Conservation (phyloP, 2,329 filamentous ascomycete genomes). For the Cryphonectria radicalis region DNA sequence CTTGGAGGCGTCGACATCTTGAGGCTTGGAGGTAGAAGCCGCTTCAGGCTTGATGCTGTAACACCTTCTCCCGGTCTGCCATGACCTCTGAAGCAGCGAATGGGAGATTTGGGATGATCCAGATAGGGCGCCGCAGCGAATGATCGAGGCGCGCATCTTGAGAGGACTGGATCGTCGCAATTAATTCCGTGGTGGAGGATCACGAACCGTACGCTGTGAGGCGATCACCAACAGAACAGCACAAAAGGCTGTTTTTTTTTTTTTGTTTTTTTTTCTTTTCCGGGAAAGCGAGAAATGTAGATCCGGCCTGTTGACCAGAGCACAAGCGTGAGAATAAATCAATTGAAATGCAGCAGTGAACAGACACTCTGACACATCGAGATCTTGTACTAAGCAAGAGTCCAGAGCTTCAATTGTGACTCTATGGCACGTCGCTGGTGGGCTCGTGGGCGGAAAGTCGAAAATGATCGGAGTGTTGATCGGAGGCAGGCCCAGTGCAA, state of each 20-base stretch:
- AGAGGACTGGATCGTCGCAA: not conserved
- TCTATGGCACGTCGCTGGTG: not conserved
- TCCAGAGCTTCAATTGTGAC: slow-evolving; percentile 4
- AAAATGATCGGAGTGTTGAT: slow-evolving; percentile 12
- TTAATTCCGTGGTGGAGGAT: not conserved
- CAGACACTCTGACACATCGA: slow-evolving; percentile 2
- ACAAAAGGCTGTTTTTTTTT: not conserved
- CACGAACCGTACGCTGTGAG: not conserved
- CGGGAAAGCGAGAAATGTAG: not conserved
- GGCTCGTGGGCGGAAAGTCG: not conserved
- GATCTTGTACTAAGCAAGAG: not conserved
- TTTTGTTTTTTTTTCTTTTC: too few species aligned
- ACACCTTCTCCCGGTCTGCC: slow-evolving; percentile 43
- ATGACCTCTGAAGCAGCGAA: slow-evolving; percentile 37
- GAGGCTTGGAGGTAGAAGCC: slow-evolving; percentile 57
- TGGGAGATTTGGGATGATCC: slow-evolving; percentile 39
- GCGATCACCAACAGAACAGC: not conserved
- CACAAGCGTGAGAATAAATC: not conserved
- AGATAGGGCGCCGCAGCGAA: slow-evolving; percentile 45
- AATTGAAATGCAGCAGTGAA: slow-evolving; percentile 10
- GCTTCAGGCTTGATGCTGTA: slow-evolving; percentile 60
- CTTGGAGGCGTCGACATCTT: slow-evolving; percentile 76
- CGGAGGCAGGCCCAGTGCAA: not conserved
- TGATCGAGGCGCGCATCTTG: slow-evolving; percentile 53
- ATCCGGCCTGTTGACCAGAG: not conserved